Base-by-base conservation (phyloP, 768 basidiomycete species). In the Suillus fuscotomentosus region DNA sequence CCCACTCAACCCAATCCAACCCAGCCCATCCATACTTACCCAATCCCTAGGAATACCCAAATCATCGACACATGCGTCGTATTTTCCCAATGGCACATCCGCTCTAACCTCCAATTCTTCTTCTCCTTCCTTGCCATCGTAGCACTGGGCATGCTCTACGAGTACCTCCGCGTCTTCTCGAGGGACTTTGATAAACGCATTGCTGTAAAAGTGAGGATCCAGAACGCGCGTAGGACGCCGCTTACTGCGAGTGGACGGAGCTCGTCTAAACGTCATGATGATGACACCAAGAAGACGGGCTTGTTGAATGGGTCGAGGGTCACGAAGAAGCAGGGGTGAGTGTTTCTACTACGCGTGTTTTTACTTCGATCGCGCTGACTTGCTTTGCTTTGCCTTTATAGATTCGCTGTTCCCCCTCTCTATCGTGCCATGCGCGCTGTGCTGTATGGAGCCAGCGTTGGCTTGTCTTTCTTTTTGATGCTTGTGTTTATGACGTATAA, bases 401-500 rank as follows among this genome's bases (percentile, higher is more conserved):
- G 88, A 22, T 79, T 78, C 10, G 78, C 79, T 11, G 82, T 90
- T 1, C 87, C 88, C 0, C 64, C 77, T 27, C 61, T 77, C 9
- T 76, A 81, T 47, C 86, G 89, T 27, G 65, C 81, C n/a, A 69
- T 88, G 51, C 83, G 92, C 31, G 90, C 93, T 7, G 69, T 73
- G 2, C 73, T 94, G 43, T 97, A 96, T 70, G 93, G 89, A n/a
- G 76, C 81, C 5, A 86, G 86, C 3, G 86, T 94, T 24, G 89
- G 89, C 75, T 75, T 94, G 64, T 92, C 92, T 42, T 92, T 91
- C 82, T 93, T 94, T 84, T 85, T 94, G 73, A 97, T 97, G 95
- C 80, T 97, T 64, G 88, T 97, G 47, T 95, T 94, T 77, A 97
- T 97, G 95, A 97, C 95, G 5, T 97, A 96, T 79, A 97, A 97